Base-by-base conservation (phyloP, 2,329 filamentous ascomycete species). In the Nannizziopsis arthrosporioides region DNA sequence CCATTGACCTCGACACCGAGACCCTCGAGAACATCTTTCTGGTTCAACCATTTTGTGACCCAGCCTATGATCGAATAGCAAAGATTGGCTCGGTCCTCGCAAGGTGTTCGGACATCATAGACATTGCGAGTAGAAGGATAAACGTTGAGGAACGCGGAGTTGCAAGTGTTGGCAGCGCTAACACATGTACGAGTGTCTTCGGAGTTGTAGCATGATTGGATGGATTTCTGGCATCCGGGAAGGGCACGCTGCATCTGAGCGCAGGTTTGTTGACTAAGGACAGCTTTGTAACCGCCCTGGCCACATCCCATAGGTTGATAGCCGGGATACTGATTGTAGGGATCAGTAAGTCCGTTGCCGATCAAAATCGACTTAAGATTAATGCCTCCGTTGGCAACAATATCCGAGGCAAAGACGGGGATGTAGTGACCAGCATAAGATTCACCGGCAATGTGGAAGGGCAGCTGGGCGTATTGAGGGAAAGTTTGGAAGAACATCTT, bases 401-500 rank as follows among this genome's bases (percentile, higher is more conserved):
- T 95, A 76, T 95, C 89, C 3, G 83, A 81, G 45, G 88, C 81
- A 60, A 95, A 94, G 56, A 90, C 85, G 38, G 89, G 89, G 56
- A 95, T 93, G 72, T 95, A 95, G 72, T 95, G 89, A 32, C 89
- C 89, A 56, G 85, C 89, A 62, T 95, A 95, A 1, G 86, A 94
- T 73, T 95, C 89, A 66, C 89, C 89, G 54, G 89, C 84, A 69
- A 95, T 94, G 75, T 98, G 90, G 81, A 98, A 98, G 70, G 90
- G 83, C 70, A 96, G 92, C 64, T 82, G 77, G 42, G 88, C 80
- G 64, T 98, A 98, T 71, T 98, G 79, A 51, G 92, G 92, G 77
- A 96, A 98, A 66, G 95, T 85, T 72, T 94, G 84, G 79, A 98
- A 98, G 80, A 98, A 98, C 58, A 98, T 84, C 37, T 89, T 93